Base-by-base conservation (phyloP, 2,329 filamentous ascomycete genomes). In the Beauveria asiatica region DNA sequence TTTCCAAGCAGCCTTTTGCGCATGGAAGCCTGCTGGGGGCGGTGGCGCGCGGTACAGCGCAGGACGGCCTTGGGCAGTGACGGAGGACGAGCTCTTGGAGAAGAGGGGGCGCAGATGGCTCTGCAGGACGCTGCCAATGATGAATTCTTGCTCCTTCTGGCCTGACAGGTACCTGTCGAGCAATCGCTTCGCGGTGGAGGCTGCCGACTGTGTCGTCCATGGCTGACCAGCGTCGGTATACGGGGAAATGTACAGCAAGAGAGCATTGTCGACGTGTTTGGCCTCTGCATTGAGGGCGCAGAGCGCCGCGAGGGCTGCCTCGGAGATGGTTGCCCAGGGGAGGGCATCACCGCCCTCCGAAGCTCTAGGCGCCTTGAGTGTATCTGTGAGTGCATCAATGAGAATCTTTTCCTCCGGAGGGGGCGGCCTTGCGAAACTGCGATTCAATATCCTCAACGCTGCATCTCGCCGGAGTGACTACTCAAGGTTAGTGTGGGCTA, bases 41-140 rank as follows among this genome's bases (percentile, higher is more conserved):
- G 33, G 41, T 23, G 53, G 21, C 10, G 51, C 25, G n/a, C 42
- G 57, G 60, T 70, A 72, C 3, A 65, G 64, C 8, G 64, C 63
- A 16, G 71, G 70, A 39, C 72, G 62, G 1, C 72, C 72, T 3
- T 68, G 67, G 21, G 64, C 51, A 8, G 70, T 70, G 52, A 70
- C 62, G 33, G 64, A 65, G 3, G 83, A 79, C 21, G 78, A 80
- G 17, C 81, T 76, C 61, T 78, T 79, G 30, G 79, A 78, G 74
- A 92, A 92, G 6, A 89, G 74, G 30, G 86, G 86, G 42, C 85
- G 85, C 55, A 92, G 78, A 67, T 85, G 85, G 66, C 75, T 73
- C 63, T 80, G 76, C 4, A 92, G 80, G 60, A 91, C 75, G 44
- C 78, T 73, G n/a, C 78, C 75, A 19, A 80, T 74, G 64, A 85